phyloP scores from a whole-genome alignment of 768 basidiomycete species.

The Harrya chromipes region DNA sequence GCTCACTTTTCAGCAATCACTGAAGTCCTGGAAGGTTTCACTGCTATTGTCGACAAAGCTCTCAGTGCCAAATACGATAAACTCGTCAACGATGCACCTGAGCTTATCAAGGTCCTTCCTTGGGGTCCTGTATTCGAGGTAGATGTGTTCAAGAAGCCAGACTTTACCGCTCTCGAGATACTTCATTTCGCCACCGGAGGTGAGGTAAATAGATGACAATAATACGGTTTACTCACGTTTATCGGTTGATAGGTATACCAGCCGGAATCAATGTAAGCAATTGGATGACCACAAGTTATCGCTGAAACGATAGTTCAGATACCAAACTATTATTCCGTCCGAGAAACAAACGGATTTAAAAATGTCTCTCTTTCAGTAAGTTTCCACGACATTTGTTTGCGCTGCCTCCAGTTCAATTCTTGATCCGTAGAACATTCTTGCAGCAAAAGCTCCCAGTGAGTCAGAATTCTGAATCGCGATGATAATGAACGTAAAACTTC shows the following conservation, averaged over 20 bases:
- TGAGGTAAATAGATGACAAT: conserved; percentile 25
- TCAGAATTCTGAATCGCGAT: neutral
- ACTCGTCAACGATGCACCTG: conserved; percentile 72
- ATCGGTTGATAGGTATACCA: conserved; percentile 58
- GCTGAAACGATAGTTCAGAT: conserved; percentile 42
- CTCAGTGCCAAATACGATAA: conserved; percentile 79
- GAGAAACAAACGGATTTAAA: conserved; percentile 83
- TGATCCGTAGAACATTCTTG: conserved; percentile 65
- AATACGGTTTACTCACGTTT: neutral
- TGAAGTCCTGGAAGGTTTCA: conserved; percentile 56
- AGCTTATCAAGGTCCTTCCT: conserved; percentile 75
- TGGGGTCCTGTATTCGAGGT: conserved; percentile 73
- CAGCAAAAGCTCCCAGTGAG: conserved; percentile 82
- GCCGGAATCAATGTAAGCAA: conserved; percentile 74
- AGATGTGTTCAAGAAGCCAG: conserved; percentile 80
- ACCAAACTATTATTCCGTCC: conserved; percentile 83
- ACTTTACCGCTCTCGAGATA: conserved; percentile 83
- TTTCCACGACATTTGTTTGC: neutral
- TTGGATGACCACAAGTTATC: neutral
- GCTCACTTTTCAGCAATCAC: neutral
- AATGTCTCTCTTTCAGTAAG: conserved; percentile 81
- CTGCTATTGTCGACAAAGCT: conserved; percentile 83
- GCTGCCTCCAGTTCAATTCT: neutral
- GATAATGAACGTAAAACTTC: neutral
- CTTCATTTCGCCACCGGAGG: conserved; percentile 83